These are phyloP conservation scores for Fusarium sp. DNA, from an alignment of 2,329 filamentous ascomycete genomes.

Conservation along the genomic window DNA sequence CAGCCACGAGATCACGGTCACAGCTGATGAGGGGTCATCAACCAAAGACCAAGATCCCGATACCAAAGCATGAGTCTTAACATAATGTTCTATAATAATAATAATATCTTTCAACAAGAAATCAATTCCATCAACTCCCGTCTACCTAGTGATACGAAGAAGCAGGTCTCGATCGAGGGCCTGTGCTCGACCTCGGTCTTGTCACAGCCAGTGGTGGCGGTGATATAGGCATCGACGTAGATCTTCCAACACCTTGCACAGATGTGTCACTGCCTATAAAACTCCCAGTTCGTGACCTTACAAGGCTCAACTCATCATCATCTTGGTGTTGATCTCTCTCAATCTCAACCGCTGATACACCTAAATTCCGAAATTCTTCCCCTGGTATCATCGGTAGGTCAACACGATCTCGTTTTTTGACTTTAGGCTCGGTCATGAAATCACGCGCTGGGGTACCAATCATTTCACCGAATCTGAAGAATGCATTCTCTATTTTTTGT, in stretches of 20 bases:
- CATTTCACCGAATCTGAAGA: constrained; percentile 54
- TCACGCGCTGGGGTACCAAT: constrained; percentile 57
- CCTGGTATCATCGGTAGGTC: constrained; percentile 17
- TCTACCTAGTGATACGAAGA: not conserved
- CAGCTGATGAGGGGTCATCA: not conserved
- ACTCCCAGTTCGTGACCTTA: not conserved
- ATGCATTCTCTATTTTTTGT: constrained; percentile 51
- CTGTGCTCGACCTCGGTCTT: not conserved
- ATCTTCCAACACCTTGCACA: not conserved
- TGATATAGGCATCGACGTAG: constrained; percentile 1
- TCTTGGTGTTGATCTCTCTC: constrained; percentile 2
- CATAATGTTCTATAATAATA: constrained; percentile 5
- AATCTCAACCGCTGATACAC: not conserved
- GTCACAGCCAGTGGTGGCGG: not conserved
- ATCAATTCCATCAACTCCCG: fast-evolving
- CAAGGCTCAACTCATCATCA: not conserved
- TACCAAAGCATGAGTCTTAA: not conserved
- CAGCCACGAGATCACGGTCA: constrained; percentile 13
- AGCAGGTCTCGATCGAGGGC: not conserved
- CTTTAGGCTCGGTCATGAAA: constrained; percentile 31
- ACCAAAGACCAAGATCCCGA: not conserved
- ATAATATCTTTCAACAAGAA: constrained; percentile 8
- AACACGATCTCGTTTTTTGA: not conserved
- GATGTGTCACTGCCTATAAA: not conserved
- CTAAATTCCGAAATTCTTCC: not conserved